These are phyloP conservation scores for Lotus japonicus DNA, from an alignment of 306 rosid genomes.

Conservation along the genomic window DNA sequence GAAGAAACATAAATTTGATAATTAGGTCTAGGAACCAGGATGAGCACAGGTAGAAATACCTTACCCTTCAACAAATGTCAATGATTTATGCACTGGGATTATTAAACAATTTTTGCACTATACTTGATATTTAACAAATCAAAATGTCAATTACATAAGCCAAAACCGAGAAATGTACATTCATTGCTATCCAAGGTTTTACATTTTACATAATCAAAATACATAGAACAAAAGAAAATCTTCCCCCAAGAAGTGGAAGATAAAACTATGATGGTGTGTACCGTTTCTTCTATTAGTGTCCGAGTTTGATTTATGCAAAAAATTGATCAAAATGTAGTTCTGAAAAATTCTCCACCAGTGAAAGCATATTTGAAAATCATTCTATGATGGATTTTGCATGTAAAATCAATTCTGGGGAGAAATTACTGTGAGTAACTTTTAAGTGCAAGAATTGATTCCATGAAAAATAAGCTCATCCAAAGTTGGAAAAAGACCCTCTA, in stretches of 20 bases:
- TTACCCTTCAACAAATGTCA: too few species aligned
- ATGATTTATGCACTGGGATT: background rate
- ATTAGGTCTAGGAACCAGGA: too few species aligned
- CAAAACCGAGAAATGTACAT: slow-evolving; percentile 8
- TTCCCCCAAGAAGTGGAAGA: background rate
- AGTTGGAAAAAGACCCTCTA: too few species aligned
- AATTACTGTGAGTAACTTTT: too few species aligned
- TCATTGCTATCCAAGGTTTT: background rate
- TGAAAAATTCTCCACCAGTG: background rate
- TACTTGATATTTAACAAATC: background rate
- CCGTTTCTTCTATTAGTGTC: background rate
- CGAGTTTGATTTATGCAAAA: background rate
- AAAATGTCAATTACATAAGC: background rate
- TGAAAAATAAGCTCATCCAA: too few species aligned
- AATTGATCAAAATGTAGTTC: background rate
- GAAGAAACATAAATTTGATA: too few species aligned
- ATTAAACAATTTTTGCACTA: background rate
- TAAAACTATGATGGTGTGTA: slow-evolving; percentile 14
- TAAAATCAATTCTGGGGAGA: too few species aligned
- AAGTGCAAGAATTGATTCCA: too few species aligned
- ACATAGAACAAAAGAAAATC: background rate
- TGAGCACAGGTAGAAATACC: too few species aligned
- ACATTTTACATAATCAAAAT: background rate
- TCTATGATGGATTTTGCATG: too few species aligned
- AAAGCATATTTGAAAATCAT: too few species aligned